Evolutionary conservation across 345 rosid genomes (phyloP).

Genomic region (Moringa oleifera): DNA sequence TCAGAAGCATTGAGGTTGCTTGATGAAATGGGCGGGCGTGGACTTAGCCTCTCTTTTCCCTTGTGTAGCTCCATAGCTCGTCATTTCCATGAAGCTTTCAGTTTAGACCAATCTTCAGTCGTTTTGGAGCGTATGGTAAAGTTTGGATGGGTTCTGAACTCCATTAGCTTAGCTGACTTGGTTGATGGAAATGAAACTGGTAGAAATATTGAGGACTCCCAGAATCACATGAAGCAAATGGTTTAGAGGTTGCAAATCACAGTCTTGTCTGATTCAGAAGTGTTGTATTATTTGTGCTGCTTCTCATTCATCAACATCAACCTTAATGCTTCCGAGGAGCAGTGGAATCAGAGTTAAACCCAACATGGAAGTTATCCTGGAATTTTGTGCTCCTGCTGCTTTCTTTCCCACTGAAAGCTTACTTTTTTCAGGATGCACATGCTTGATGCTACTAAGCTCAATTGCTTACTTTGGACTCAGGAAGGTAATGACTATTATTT

Average conservation of each 20-base stretch:
- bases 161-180: slow-evolving; percentile 26
- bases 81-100: background rate
- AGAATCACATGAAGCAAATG: background rate
- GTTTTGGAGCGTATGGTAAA: background rate
- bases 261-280: too few species aligned
- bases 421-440: background rate
- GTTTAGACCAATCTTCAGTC: background rate
- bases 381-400: background rate
- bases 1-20: slow-evolving; percentile 23
- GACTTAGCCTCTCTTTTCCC: slow-evolving; percentile 27
- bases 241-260: background rate
- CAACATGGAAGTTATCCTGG: background rate
- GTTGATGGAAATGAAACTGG: slow-evolving; percentile 1
- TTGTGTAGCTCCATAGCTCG: slow-evolving; percentile 24
- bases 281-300: background rate
- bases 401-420: background rate
- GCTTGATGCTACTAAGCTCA: background rate
- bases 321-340: background rate
- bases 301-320: background rate
- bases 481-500: background rate
- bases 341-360: background rate
- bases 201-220: background rate
- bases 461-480: background rate
- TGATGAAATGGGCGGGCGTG: slow-evolving; percentile 31
- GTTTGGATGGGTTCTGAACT: slow-evolving; percentile 8